These are phyloP conservation scores for Oidiodendron maius DNA, from an alignment of 495 filamentous ascomycete species.

Conservation along the genomic window DNA sequence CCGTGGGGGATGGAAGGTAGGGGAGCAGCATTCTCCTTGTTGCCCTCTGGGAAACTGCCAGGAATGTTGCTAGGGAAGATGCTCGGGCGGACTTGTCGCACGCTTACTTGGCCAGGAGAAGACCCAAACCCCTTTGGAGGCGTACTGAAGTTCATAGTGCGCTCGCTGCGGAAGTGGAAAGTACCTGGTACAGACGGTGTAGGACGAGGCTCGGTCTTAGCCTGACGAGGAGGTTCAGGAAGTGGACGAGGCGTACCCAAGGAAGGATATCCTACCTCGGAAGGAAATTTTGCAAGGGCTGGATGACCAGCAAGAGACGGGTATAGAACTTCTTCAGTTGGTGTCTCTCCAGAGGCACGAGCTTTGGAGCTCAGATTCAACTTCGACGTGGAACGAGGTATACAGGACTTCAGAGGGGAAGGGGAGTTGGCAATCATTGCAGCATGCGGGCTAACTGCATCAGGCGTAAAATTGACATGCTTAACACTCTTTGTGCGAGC, in stretches of 20 bases:
- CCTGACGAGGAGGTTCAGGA: slow-evolving; percentile 10
- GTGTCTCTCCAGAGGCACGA: not conserved
- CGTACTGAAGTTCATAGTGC: slow-evolving; percentile 46
- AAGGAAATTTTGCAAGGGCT: slow-evolving; percentile 25
- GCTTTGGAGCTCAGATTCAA: slow-evolving; percentile 13
- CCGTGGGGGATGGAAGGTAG: slow-evolving; percentile 52
- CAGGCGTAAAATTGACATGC: slow-evolving; percentile 39
- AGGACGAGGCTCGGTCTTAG: slow-evolving; percentile 1
- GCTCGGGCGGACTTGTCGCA: slow-evolving; percentile 51
- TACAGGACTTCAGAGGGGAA: slow-evolving; percentile 41
- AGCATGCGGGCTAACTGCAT: slow-evolving; percentile 27
- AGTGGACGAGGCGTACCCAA: slow-evolving; percentile 22
- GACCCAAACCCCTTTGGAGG: slow-evolving; percentile 39
- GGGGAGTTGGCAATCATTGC: slow-evolving; percentile 35
- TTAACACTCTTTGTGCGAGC: slow-evolving; percentile 15
- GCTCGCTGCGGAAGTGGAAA: slow-evolving; percentile 56
- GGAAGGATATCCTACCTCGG: slow-evolving; percentile 23
- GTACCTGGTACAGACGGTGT: slow-evolving; percentile 37
- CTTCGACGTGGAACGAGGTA: slow-evolving; percentile 33
- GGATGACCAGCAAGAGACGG: slow-evolving; percentile 37
- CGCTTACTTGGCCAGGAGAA: slow-evolving; percentile 45
- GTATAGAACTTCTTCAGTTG: slow-evolving; percentile 24
- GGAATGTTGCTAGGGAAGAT: slow-evolving; percentile 40
- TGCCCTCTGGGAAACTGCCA: slow-evolving; percentile 42
- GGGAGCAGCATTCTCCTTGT: slow-evolving; percentile 39